Conservation (phyloP, 2,329 filamentous ascomycete species). For the Blastomyces percursus region DNA sequence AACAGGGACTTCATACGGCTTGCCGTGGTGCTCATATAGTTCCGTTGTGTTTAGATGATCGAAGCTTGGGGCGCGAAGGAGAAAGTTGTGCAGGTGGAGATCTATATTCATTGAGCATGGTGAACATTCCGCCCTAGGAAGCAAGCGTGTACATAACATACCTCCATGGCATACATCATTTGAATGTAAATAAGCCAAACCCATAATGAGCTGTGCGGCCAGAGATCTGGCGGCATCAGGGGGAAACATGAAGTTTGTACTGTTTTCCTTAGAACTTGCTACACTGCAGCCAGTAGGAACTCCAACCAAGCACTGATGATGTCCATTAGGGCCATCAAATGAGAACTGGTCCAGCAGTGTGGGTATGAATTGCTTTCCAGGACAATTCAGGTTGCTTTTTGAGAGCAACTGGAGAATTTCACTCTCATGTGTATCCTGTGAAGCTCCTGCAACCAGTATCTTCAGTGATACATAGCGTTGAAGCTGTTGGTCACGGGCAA, state of each 20-base stretch:
- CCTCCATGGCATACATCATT: slow-evolving; percentile 17
- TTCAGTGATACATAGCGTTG: slow-evolving; percentile 18
- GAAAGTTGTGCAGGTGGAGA: slow-evolving; percentile 15
- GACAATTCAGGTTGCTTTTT: slow-evolving; percentile 2
- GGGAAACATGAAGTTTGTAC: slow-evolving; percentile 16
- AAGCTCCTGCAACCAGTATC: slow-evolving; percentile 13
- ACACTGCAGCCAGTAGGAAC: slow-evolving; percentile 12
- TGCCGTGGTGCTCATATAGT: slow-evolving; percentile 16
- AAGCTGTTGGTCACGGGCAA: slow-evolving; percentile 11
- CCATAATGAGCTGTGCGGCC: slow-evolving; percentile 16
- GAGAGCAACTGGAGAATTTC: slow-evolving; percentile 9
- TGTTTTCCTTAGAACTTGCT: slow-evolving; percentile 13
- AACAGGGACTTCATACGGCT: slow-evolving; percentile 14
- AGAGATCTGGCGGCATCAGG: slow-evolving; percentile 15
- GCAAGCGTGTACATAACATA: not conserved
- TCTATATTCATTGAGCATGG: slow-evolving; percentile 11
- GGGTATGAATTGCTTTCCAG: slow-evolving; percentile 9
- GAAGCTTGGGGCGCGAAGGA: slow-evolving; percentile 14
- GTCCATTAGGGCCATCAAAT: slow-evolving; percentile 13
- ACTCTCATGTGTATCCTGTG: slow-evolving; percentile 8
- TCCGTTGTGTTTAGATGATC: slow-evolving; percentile 13
- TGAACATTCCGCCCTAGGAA: too few species aligned
- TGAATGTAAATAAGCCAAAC: slow-evolving; percentile 15
- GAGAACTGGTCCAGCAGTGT: slow-evolving; percentile 11
- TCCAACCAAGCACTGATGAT: slow-evolving; percentile 13